Evolutionary conservation across 345 rosid genomes (phyloP).

Genomic region (Eutrema yunnanense): DNA sequence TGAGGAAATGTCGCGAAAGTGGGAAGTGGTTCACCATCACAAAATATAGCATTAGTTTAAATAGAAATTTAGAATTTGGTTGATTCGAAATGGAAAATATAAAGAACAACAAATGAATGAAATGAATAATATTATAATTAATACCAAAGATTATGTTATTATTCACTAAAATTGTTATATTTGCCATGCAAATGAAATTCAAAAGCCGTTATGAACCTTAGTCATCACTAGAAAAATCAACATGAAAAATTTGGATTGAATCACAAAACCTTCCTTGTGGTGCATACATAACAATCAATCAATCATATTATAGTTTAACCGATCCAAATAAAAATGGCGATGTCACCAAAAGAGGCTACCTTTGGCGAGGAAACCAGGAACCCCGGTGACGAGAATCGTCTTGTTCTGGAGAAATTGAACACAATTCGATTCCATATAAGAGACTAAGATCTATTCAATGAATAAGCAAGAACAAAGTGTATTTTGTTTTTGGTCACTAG

Average conservation of each 20-base stretch:
- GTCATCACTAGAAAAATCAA: not conserved
- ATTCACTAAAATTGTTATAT: not conserved
- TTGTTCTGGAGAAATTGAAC: constrained; percentile 16
- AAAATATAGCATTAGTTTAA: not conserved
- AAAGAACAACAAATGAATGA: not conserved
- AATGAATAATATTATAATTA: not conserved
- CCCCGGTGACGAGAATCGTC: constrained; percentile 25
- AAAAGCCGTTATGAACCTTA: not conserved
- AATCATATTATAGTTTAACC: not conserved
- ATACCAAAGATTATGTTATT: not conserved
- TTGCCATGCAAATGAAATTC: not conserved
- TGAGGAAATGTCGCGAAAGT: not conserved
- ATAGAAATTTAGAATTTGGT: not conserved
- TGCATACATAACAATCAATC: not conserved
- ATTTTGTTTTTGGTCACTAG: not conserved
- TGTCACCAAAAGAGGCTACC: not conserved
- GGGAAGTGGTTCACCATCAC: not conserved
- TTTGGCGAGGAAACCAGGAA: constrained; percentile 30
- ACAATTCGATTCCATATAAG: constrained; percentile 17
- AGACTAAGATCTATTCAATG: not conserved
- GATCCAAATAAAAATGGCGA: not conserved
- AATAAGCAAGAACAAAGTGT: not conserved
- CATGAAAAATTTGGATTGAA: not conserved
- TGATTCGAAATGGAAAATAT: not conserved
- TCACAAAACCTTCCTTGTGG: not conserved